These are phyloP conservation scores for Aspergillus quadrilineatus DNA, from an alignment of 2,329 filamentous ascomycete genomes.

Conservation along the genomic window DNA sequence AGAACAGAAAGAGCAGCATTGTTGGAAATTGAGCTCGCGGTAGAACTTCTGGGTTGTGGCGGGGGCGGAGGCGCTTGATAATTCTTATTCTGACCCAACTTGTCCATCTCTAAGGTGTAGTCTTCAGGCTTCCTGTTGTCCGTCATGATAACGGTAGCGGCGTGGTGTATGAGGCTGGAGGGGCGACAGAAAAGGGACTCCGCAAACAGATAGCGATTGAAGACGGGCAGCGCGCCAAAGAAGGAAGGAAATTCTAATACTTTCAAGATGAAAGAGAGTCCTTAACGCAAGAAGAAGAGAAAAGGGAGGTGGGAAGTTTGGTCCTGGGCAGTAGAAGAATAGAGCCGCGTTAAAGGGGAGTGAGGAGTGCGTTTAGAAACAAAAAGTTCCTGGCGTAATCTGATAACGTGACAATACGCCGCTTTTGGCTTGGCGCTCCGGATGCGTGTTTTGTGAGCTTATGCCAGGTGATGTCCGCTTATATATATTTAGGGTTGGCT, in stretches of 20 bases:
- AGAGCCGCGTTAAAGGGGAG: conserved; percentile 5
- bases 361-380: not conserved
- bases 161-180: not conserved
- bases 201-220: not conserved
- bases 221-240: not conserved
- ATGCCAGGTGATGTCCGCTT: not conserved
- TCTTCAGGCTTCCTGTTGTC: conserved; percentile 87
- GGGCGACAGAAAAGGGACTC: conserved; percentile 2
- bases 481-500: too few relatives aligned
- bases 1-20: conserved; percentile 78
- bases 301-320: not conserved
- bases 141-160: conserved; percentile 59
- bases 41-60: conserved; percentile 36
- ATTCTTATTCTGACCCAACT: conserved; percentile 53
- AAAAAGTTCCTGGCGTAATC: conserved; percentile 7
- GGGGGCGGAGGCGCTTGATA: conserved; percentile 43
- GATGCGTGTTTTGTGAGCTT: conserved; percentile 8
- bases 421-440: conserved; percentile 9
- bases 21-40: conserved; percentile 60
- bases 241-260: not conserved
- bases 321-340: conserved; percentile 1
- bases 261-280: not conserved
- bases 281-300: conserved; percentile 3
- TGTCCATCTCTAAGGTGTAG: conserved; percentile 69
- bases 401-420: conserved; percentile 1